A percentile compares a stretch with the other conserved stretches of the same genome.
Conservation (phyloP, 805 yeast genomes). For the Candida argentea region DNA sequence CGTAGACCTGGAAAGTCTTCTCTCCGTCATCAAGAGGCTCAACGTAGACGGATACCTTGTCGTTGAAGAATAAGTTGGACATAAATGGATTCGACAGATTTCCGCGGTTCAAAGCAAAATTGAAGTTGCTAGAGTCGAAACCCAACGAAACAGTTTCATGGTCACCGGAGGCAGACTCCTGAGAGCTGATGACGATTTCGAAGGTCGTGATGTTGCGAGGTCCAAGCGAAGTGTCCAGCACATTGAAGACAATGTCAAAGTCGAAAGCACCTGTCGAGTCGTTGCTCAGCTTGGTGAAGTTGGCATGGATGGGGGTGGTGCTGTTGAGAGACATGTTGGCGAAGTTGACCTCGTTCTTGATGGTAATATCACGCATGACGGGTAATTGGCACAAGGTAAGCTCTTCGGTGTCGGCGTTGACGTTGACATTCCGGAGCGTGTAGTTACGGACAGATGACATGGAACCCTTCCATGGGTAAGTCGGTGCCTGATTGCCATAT, state of each 20-base stretch:
- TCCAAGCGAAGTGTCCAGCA: not conserved
- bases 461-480: slow-evolving; percentile 23
- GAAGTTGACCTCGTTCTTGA: not conserved
- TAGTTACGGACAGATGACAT: slow-evolving; percentile 24
- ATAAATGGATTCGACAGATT: slow-evolving; percentile 10
- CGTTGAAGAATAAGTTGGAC: slow-evolving; percentile 14
- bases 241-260: not conserved
- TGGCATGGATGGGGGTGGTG: not conserved
- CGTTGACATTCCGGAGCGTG: slow-evolving; percentile 12
- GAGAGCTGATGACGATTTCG: not conserved
- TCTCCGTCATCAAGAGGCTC: slow-evolving; percentile 7
- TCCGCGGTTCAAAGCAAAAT: slow-evolving; percentile 18
- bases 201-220: not conserved
- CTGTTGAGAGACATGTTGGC: not conserved
- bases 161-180: not conserved
- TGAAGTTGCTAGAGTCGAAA: slow-evolving; percentile 12
- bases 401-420: slow-evolving; percentile 13
- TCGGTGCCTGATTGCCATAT: slow-evolving; percentile 26
- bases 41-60: slow-evolving; percentile 13
- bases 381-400: slow-evolving; percentile 7
- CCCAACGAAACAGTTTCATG: slow-evolving; percentile 13
- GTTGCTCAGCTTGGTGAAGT: not conserved
- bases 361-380: too few species aligned
- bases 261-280: not conserved
- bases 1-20: slow-evolving; percentile 13